A percentile compares a stretch with the other conserved stretches of the same genome.
Conservation (phyloP, 2,329 filamentous ascomycete genomes). For the Cryoendolithus antarcticus region DNA sequence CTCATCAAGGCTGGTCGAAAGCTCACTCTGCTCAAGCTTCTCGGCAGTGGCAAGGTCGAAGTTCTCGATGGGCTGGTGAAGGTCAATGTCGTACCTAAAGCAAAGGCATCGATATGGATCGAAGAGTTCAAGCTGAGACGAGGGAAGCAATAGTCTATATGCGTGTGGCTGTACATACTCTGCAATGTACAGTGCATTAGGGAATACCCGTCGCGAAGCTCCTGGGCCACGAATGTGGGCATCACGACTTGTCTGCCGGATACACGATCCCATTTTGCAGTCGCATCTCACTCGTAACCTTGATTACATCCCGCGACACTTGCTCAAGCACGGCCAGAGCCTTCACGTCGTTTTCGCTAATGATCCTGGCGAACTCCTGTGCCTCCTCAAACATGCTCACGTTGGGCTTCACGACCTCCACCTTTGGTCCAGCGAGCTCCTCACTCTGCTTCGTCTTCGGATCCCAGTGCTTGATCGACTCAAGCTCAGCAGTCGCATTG, state of each 20-base stretch:
- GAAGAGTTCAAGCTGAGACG: constrained; percentile 69
- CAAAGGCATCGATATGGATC: constrained; percentile 61
- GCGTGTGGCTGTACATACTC: no score
- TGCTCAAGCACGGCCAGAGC: constrained; percentile 28
- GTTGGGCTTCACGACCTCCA: constrained; percentile 22
- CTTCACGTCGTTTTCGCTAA: constrained; percentile 27
- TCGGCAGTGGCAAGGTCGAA: constrained; percentile 67
- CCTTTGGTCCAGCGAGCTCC: constrained; percentile 25
- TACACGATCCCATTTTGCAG: constrained; percentile 33
- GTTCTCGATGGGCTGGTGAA: constrained; percentile 75
- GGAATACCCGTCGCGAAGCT: no score
- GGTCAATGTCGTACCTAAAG: constrained; percentile 69
- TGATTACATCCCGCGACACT: constrained; percentile 30
- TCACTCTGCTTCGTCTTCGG: constrained; percentile 31
- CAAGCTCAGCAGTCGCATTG: constrained; percentile 34
- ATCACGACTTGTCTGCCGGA: constrained; percentile 19
- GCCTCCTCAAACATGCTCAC: constrained; percentile 38
- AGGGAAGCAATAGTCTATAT: constrained; percentile 10
- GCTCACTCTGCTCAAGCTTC: constrained; percentile 59
- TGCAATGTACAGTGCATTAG: no score
- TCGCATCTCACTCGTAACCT: constrained; percentile 32
- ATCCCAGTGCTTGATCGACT: constrained; percentile 25
- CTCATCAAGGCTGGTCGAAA: constrained; percentile 86
- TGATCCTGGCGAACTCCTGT: constrained; percentile 32
- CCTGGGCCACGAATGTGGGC: no score